phyloP scores from a whole-genome alignment of 73 alveolate genomes.

The Durusdinium trenchii region DNA sequence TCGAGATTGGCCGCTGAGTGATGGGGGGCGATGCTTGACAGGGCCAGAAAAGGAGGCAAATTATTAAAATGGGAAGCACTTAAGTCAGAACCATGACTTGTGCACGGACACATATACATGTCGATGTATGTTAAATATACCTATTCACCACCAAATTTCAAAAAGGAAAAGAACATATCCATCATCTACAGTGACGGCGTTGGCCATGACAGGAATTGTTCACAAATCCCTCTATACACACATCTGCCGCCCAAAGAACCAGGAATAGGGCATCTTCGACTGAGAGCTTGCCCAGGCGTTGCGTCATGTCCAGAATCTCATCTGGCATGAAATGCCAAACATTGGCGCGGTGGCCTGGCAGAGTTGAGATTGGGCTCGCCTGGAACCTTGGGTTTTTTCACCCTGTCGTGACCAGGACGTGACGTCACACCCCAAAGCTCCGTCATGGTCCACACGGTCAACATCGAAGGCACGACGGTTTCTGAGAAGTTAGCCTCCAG shows the following conservation, averaged over 20 bases:
- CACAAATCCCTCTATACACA: neutral
- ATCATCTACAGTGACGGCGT: neutral
- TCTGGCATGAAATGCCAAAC: slow-evolving; percentile 58
- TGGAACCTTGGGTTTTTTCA: neutral
- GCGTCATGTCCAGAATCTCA: slow-evolving; percentile 57
- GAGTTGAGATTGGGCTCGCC: neutral
- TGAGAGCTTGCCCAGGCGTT: slow-evolving; percentile 18
- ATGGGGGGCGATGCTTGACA: too few relatives aligned
- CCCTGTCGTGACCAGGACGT: too few relatives aligned
- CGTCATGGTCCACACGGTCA: too few relatives aligned
- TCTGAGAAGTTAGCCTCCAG: too few relatives aligned
- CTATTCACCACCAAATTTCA: neutral
- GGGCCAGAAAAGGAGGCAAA: neutral
- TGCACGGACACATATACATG: neutral
- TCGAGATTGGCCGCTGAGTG: neutral
- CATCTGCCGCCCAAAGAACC: slow-evolving; percentile 5
- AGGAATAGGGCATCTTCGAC: slow-evolving; percentile 1
- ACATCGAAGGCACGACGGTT: too few relatives aligned
- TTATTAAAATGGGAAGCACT: neutral
- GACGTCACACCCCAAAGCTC: too few relatives aligned
- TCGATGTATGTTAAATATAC: neutral
- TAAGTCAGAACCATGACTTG: neutral
- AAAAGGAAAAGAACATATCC: neutral
- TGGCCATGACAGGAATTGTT: neutral
- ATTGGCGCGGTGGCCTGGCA: neutral